Evolutionary conservation across 495 filamentous ascomycete genomes (phyloP).

Genomic region (Penicillium paxilli): DNA sequence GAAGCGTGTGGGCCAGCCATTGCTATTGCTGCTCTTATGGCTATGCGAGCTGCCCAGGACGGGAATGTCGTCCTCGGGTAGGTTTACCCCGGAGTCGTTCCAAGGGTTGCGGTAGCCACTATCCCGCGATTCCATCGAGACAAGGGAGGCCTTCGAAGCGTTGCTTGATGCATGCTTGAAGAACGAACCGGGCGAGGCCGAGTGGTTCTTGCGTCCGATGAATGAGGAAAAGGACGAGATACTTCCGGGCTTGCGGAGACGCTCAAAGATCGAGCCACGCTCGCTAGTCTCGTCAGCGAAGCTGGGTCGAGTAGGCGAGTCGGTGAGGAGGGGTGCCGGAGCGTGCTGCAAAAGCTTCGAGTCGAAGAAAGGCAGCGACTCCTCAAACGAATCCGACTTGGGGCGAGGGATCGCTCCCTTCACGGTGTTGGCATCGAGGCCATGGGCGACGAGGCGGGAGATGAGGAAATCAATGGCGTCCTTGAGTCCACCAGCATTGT

Average conservation of each 20-base stretch:
- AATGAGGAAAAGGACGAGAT: constrained; percentile 92
- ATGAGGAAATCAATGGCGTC: constrained; percentile 96
- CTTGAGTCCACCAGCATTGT: constrained; percentile 92
- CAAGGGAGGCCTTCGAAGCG: constrained; percentile 89
- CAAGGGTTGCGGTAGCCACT: constrained; percentile 94
- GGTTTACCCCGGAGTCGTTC: constrained; percentile 94
- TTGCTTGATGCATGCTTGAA: constrained; percentile 94
- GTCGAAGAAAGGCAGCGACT: constrained; percentile 93
- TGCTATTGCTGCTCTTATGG: constrained; percentile 58
- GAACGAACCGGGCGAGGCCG: constrained; percentile 75
- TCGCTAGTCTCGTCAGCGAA: constrained; percentile 78
- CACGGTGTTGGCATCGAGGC: constrained; percentile 81
- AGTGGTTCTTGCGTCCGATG: constrained; percentile 91
- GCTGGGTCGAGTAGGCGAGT: constrained; percentile 78
- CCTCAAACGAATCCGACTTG: constrained; percentile 98
- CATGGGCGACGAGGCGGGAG: constrained; percentile 74
- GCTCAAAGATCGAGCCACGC: constrained; percentile 79
- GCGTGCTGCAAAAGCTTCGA: constrained; percentile 93
- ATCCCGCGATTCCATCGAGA: constrained; percentile 88
- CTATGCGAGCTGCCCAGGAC: constrained; percentile 59
- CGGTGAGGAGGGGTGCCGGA: constrained; percentile 72
- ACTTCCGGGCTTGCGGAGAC: constrained; percentile 87
- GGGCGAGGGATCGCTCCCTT: constrained; percentile 93
- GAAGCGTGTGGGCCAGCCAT: constrained; percentile 63
- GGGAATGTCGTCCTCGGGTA: constrained; percentile 77